Percentiles rank a stretch among this genome's conserved stretches.
Evolutionary conservation across 306 rosid species (phyloP).

Genomic region (Dryas drummondii): DNA sequence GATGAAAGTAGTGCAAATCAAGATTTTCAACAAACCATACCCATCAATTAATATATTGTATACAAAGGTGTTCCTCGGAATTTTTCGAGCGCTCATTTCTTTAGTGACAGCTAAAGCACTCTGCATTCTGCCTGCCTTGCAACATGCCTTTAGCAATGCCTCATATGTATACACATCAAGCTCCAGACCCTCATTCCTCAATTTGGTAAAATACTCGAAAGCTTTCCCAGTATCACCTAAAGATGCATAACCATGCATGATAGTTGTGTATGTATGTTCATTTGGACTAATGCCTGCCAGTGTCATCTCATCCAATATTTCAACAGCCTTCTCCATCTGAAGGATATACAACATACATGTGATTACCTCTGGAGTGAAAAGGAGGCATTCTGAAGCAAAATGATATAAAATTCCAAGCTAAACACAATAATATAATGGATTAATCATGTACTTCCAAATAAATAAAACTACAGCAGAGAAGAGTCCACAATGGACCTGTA

Average conservation of each 20-base stretch:
- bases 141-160: constrained; percentile 94
- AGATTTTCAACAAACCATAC: constrained; percentile 42
- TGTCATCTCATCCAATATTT: constrained; percentile 80
- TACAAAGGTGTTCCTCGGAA: constrained; percentile 84
- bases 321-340: constrained; percentile 84
- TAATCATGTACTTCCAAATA: background rate
- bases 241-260: constrained; percentile 96
- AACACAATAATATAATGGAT: background rate
- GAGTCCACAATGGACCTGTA: background rate
- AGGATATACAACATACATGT: constrained; percentile 31
- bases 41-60: constrained; percentile 96
- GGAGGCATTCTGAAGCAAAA: background rate
- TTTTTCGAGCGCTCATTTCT: constrained; percentile 79
- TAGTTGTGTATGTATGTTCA: constrained; percentile 85
- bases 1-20: constrained; percentile 11
- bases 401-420: background rate
- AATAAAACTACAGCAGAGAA: background rate
- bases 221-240: constrained; percentile 92
- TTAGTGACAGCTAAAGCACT: constrained; percentile 92
- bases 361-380: constrained; percentile 5
- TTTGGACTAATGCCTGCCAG: constrained; percentile 77
- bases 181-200: constrained; percentile 81
- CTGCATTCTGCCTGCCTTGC: constrained; percentile 99
- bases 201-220: constrained; percentile 65
- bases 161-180: constrained; percentile 83